Conservation (phyloP, 768 basidiomycete species). For the Peribolospora baueri region DNA sequence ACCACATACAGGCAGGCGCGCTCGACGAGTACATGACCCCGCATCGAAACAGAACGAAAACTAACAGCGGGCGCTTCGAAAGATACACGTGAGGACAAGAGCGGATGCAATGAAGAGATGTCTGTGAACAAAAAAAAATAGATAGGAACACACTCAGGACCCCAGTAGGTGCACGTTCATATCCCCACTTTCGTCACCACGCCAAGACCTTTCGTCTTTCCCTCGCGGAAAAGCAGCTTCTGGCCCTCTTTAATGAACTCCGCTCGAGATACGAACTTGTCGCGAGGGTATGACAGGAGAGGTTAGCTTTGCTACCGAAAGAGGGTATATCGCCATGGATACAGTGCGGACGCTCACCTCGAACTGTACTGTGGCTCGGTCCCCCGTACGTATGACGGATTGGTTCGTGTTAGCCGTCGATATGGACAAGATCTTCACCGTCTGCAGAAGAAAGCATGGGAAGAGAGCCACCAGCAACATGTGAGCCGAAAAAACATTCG, state of each 20-base stretch:
- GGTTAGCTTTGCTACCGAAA: slow-evolving; percentile 21
- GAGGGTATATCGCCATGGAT: slow-evolving; percentile 22
- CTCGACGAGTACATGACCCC: no score
- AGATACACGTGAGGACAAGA: no score
- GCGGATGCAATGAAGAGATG: no score
- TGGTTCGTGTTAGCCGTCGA: slow-evolving; percentile 30
- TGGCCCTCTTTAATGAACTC: slow-evolving; percentile 71
- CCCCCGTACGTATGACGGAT: slow-evolving; percentile 73
- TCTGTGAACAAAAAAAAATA: no score
- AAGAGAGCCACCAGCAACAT: slow-evolving; percentile 1
- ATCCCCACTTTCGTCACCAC: background rate
- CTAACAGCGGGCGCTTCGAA: no score
- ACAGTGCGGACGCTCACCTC: slow-evolving; percentile 22
- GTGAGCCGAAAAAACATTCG: background rate
- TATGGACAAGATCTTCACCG: slow-evolving; percentile 65
- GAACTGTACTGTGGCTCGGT: slow-evolving; percentile 78
- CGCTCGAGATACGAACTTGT: slow-evolving; percentile 34
- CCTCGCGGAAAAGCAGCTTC: slow-evolving; percentile 53
- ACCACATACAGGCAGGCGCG: no score
- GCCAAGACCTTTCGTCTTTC: slow-evolving; percentile 62
- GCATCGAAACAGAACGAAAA: no score
- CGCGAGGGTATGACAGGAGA: background rate
- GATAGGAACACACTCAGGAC: no score
- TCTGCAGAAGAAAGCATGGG: slow-evolving; percentile 62
- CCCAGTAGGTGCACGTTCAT: no score